Evolutionary conservation across 1,284 basidiomycete species (phyloP).

Genomic region (Trichosporon sp.): DNA sequence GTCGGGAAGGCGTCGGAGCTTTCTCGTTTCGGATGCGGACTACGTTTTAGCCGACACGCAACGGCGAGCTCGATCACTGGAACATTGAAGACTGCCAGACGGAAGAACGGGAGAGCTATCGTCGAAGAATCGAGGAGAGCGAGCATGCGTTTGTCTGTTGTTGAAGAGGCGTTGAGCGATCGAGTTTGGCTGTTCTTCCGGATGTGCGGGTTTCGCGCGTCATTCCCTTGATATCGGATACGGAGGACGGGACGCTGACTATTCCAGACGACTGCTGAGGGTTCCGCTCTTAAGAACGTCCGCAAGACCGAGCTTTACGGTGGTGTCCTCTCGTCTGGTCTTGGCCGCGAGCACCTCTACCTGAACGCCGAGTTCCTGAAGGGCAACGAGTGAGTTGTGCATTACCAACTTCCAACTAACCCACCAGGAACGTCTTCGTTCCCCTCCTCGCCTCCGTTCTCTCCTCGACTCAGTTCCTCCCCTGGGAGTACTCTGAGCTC

Average conservation of each 20-base stretch:
- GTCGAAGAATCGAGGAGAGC: neutral
- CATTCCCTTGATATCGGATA: neutral
- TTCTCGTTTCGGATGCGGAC: constrained; percentile 11
- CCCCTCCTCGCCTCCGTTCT: constrained; percentile 81
- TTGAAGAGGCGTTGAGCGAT: neutral
- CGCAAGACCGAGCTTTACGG: constrained; percentile 94
- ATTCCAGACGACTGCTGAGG: constrained; percentile 69
- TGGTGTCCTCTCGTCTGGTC: constrained; percentile 81
- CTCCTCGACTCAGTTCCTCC: constrained; percentile 77
- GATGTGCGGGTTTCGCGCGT: neutral
- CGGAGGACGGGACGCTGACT: constrained; percentile 7
- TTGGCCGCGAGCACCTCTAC: constrained; percentile 87
- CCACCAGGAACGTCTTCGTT: constrained; percentile 75
- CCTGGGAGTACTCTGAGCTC: constrained; percentile 83
- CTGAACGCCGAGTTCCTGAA: constrained; percentile 92
- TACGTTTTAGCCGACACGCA: neutral
- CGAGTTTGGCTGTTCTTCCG: neutral
- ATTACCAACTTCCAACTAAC: neutral
- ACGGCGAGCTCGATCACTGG: neutral
- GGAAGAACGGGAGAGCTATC: neutral
- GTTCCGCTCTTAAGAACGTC: constrained; percentile 86
- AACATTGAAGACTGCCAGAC: neutral
- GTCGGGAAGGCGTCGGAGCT: neutral
- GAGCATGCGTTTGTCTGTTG: constrained; percentile 3
- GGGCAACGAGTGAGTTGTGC: constrained; percentile 86